Conservation (phyloP, 2,329 filamentous ascomycete species). For the Fusarium chlamydosporum region DNA sequence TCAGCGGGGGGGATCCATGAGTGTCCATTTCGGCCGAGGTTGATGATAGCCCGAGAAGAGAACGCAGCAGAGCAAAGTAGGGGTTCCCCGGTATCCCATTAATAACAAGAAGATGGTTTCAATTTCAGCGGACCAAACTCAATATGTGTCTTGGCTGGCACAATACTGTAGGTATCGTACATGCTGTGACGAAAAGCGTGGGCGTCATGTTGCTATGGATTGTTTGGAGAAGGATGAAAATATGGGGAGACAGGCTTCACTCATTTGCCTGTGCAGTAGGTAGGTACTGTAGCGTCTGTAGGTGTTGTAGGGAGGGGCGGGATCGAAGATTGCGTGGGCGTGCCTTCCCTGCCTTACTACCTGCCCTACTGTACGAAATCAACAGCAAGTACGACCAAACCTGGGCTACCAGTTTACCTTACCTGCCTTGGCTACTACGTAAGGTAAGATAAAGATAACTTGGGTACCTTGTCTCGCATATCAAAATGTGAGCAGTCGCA, state of each 20-base stretch:
- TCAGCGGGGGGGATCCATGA: slow-evolving; percentile 46
- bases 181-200: slow-evolving; percentile 36
- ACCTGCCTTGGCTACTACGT: slow-evolving; percentile 16
- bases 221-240: slow-evolving; percentile 44
- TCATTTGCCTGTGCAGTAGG: slow-evolving; percentile 12
- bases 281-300: no score
- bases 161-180: not conserved
- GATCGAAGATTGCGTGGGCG: slow-evolving; percentile 42
- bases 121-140: slow-evolving; percentile 7
- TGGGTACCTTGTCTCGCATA: slow-evolving; percentile 21
- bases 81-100: slow-evolving; percentile 29
- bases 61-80: slow-evolving; percentile 9
- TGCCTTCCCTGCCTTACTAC: slow-evolving; percentile 7
- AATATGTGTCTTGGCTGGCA: slow-evolving; percentile 12
- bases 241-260: slow-evolving; percentile 42
- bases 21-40: slow-evolving; percentile 47
- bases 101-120: slow-evolving; percentile 9
- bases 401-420: slow-evolving; percentile 9
- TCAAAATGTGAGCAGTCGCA: slow-evolving; percentile 9
- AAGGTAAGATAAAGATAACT: slow-evolving; percentile 16
- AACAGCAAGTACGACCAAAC: slow-evolving; percentile 22
- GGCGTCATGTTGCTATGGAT: slow-evolving; percentile 23
- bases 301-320: slow-evolving; percentile 43
- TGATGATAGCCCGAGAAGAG: slow-evolving; percentile 20
- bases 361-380: slow-evolving; percentile 25